Conservation (phyloP, 1,284 basidiomycete species). For the Coniophora puteana region DNA sequence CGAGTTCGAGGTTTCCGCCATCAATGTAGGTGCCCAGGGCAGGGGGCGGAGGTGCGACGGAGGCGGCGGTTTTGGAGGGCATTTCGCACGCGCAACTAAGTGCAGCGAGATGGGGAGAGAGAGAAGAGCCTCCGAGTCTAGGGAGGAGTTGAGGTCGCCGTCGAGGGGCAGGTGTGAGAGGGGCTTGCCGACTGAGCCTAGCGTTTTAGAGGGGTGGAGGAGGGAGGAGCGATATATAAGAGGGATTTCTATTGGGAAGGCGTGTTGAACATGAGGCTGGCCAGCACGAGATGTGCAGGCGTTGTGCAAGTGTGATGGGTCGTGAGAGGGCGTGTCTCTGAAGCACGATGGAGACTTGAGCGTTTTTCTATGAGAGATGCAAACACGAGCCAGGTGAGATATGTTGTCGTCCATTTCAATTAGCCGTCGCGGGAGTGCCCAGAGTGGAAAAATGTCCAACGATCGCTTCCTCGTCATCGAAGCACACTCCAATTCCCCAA, state of each 20-base stretch:
- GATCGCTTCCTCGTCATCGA: too few species aligned
- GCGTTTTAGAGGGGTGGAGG: conserved; percentile 17
- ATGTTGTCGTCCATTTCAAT: too few species aligned
- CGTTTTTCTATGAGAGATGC: too few species aligned
- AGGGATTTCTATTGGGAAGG: conserved; percentile 43
- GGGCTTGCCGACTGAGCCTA: too few species aligned
- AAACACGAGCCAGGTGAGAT: too few species aligned
- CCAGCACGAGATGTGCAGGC: conserved; percentile 25
- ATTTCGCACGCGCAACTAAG: conserved; percentile 19
- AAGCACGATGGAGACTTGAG: too few species aligned
- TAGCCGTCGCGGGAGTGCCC: too few species aligned
- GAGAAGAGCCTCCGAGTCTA: conserved; percentile 24
- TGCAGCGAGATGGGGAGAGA: conserved; percentile 13
- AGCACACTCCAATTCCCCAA: too few species aligned
- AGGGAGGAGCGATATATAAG: conserved; percentile 40
- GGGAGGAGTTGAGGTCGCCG: conserved; percentile 18
- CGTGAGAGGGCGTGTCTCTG: too few species aligned
- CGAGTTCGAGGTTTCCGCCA: conserved; percentile 79
- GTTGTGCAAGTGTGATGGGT: too few species aligned
- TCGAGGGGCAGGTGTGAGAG: too few species aligned
- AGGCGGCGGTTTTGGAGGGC: conserved; percentile 45
- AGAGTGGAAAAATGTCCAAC: too few species aligned
- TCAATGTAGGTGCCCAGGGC: conserved; percentile 77
- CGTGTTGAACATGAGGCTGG: conserved; percentile 61
- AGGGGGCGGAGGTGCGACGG: conserved; percentile 54